These are phyloP conservation scores for Yarrowia alimentaria DNA, from an alignment of 805 yeast genomes.

Conservation along the genomic window DNA sequence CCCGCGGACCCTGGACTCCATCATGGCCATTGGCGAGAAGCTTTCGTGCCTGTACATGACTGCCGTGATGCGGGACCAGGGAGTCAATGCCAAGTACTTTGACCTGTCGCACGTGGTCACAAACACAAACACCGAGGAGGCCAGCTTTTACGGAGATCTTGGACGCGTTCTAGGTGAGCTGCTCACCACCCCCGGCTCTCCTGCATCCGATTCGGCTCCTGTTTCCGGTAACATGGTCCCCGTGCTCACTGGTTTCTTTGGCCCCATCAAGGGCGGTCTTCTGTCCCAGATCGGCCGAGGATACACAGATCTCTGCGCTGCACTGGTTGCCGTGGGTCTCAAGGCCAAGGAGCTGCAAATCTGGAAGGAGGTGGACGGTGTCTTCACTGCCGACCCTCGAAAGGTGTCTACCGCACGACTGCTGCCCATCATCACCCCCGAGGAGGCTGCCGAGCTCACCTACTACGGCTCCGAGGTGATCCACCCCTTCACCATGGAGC, in stretches of 20 bases:
- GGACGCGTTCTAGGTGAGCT: slow-evolving; percentile 50
- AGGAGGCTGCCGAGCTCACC: slow-evolving; percentile 97
- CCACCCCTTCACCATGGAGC: slow-evolving; percentile 98
- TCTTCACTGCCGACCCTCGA: slow-evolving; percentile 97
- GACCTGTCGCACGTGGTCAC: slow-evolving; percentile 73
- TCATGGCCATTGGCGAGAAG: slow-evolving; percentile 93
- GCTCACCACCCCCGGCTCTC: slow-evolving; percentile 40
- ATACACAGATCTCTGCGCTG: slow-evolving; percentile 97
- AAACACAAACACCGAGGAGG: slow-evolving; percentile 54
- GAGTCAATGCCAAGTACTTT: slow-evolving; percentile 72
- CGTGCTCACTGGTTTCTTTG: slow-evolving; percentile 94
- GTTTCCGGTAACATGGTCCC: slow-evolving; percentile 55
- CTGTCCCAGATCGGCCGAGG: slow-evolving; percentile 95
- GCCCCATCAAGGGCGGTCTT: slow-evolving; percentile 93
- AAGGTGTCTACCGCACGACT: slow-evolving; percentile 88
- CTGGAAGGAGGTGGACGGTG: slow-evolving; percentile 99
- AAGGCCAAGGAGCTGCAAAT: slow-evolving; percentile 93
- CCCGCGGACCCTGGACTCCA: slow-evolving; percentile 79
- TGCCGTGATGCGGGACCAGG: slow-evolving; percentile 76
- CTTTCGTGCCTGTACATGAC: slow-evolving; percentile 87
- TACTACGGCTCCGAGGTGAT: slow-evolving; percentile 97
- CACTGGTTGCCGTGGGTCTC: slow-evolving; percentile 88
- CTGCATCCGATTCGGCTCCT: background rate
- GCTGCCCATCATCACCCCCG: slow-evolving; percentile 87
- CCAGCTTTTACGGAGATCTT: slow-evolving; percentile 55